Evolutionary conservation across 495 filamentous ascomycete species (phyloP).

Genomic region (Xylaria scruposa): DNA sequence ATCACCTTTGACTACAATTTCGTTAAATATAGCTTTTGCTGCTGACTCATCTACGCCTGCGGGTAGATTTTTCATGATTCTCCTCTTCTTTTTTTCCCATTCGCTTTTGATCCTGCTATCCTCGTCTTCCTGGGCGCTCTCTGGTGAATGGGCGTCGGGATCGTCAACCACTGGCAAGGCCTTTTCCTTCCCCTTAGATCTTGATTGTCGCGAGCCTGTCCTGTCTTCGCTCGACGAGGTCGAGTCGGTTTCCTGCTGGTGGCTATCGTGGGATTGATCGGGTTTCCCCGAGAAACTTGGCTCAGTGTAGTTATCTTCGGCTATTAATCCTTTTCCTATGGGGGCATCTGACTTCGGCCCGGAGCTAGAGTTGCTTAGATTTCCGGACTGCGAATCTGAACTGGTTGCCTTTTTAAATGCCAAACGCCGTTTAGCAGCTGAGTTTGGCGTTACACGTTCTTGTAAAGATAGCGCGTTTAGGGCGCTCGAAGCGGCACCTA

Average conservation of each 20-base stretch:
- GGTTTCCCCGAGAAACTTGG: slow-evolving; percentile 34
- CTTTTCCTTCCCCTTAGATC: slow-evolving; percentile 38
- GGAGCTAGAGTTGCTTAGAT: slow-evolving; percentile 21
- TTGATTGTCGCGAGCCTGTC: slow-evolving; percentile 19
- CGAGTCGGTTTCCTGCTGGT: slow-evolving; percentile 27
- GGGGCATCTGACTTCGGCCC: slow-evolving; percentile 6
- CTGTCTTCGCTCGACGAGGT: slow-evolving; percentile 34
- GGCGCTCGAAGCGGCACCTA: slow-evolving; percentile 57
- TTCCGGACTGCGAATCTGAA: slow-evolving; percentile 28
- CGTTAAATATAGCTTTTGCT: slow-evolving; percentile 90
- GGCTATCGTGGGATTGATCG: slow-evolving; percentile 23
- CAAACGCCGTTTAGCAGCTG: slow-evolving; percentile 27
- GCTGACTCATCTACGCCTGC: slow-evolving; percentile 80
- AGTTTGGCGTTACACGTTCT: slow-evolving; percentile 34
- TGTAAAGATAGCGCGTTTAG: slow-evolving; percentile 43
- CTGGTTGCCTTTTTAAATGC: slow-evolving; percentile 23
- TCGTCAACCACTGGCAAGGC: slow-evolving; percentile 25
- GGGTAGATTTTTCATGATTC: slow-evolving; percentile 77
- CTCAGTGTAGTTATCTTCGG: slow-evolving; percentile 27
- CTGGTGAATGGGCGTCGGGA: slow-evolving; percentile 41
- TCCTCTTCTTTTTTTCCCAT: slow-evolving; percentile 56
- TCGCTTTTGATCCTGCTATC: slow-evolving; percentile 50
- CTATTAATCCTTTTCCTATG: slow-evolving; percentile 28
- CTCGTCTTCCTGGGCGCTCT: slow-evolving; percentile 42
- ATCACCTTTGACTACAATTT: slow-evolving; percentile 94